Evolutionary conservation across 2,329 filamentous ascomycete species (phyloP).

Genomic region (Aphanoascus verrucosus): DNA sequence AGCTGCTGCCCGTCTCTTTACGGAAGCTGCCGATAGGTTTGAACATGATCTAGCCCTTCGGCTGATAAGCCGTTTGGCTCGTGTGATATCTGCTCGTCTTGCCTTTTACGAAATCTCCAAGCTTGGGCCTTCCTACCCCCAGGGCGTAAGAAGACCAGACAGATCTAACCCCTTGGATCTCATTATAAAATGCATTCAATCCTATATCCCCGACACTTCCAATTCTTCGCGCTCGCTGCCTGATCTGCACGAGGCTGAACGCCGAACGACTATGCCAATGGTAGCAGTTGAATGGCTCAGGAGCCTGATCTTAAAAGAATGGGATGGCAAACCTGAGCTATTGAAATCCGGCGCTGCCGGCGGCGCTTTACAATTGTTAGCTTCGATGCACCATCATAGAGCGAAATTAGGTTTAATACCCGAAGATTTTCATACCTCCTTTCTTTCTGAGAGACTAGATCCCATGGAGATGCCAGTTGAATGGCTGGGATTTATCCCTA

Average conservation of each 20-base stretch:
- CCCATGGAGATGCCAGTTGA: conserved; percentile 60
- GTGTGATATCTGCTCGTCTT: conserved; percentile 40
- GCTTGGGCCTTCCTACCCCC: conserved; percentile 23
- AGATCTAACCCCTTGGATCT: conserved; percentile 27
- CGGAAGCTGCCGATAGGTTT: conserved; percentile 35
- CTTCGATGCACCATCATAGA: conserved; percentile 61
- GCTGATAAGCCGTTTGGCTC: conserved; percentile 40
- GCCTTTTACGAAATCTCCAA: conserved; percentile 42
- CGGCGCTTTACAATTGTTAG: conserved; percentile 63
- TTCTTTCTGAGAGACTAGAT: conserved; percentile 66
- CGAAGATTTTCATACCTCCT: conserved; percentile 62
- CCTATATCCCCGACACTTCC: conserved; percentile 11
- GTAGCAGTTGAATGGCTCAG: conserved; percentile 40
- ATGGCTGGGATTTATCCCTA: conserved; percentile 54
- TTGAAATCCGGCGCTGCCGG: conserved; percentile 61
- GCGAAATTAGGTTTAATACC: conserved; percentile 56
- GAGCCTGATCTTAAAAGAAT: conserved; percentile 64
- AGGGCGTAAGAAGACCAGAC: conserved; percentile 23
- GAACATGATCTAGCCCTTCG: conserved; percentile 44
- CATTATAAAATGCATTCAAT: conserved; percentile 28
- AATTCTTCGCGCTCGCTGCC: neutral
- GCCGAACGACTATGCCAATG: conserved; percentile 23
- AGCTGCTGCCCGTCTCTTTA: conserved; percentile 23
- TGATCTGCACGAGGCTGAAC: conserved; percentile 10
- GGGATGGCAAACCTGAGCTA: conserved; percentile 65